Percentiles rank a stretch among this genome's conserved stretches.
Evolutionary conservation across 1,139 yeast genomes (phyloP).

Genomic region (Zygotorulaspora mrakii): DNA sequence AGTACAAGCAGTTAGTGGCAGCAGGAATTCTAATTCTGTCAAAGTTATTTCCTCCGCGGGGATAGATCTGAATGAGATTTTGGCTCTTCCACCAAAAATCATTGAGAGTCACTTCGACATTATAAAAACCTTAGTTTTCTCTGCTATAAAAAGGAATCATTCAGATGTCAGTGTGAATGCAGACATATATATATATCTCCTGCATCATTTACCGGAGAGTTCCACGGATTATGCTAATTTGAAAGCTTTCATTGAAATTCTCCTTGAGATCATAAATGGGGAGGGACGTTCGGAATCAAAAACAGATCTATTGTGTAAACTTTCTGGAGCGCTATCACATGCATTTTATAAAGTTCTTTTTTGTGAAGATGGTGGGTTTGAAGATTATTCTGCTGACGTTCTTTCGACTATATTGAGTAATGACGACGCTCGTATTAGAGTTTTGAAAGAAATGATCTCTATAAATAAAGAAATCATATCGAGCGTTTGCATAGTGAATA

Average conservation of each 20-base stretch:
- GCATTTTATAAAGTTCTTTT: conserved; percentile 8
- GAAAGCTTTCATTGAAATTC: neutral
- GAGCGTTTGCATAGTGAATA: conserved; percentile 20
- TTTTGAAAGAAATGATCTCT: conserved; percentile 20
- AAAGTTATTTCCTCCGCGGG: conserved; percentile 26
- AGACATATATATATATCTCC: conserved; percentile 7
- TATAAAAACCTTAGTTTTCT: conserved; percentile 10
- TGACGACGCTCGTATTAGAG: conserved; percentile 6
- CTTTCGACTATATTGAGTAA: conserved; percentile 3
- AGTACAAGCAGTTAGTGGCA: conserved; percentile 5
- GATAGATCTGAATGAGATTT: conserved; percentile 17
- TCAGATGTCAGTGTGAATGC: conserved; percentile 6
- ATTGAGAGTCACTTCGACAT: conserved; percentile 11
- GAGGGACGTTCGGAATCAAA: conserved; percentile 3
- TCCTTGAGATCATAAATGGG: neutral
- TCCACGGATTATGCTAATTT: conserved; percentile 4
- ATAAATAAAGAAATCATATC: conserved; percentile 14
- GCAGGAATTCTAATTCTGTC: conserved; percentile 15
- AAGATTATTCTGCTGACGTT: conserved; percentile 2
- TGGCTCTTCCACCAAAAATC: conserved; percentile 12
- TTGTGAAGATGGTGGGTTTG: conserved; percentile 1
- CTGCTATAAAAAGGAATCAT: conserved; percentile 8
- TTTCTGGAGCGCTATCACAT: conserved; percentile 5
- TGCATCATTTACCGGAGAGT: conserved; percentile 8
- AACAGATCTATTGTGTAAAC: conserved; percentile 4